Conservation (phyloP, 2,329 filamentous ascomycete genomes). For the Chlorencoelia australis region DNA sequence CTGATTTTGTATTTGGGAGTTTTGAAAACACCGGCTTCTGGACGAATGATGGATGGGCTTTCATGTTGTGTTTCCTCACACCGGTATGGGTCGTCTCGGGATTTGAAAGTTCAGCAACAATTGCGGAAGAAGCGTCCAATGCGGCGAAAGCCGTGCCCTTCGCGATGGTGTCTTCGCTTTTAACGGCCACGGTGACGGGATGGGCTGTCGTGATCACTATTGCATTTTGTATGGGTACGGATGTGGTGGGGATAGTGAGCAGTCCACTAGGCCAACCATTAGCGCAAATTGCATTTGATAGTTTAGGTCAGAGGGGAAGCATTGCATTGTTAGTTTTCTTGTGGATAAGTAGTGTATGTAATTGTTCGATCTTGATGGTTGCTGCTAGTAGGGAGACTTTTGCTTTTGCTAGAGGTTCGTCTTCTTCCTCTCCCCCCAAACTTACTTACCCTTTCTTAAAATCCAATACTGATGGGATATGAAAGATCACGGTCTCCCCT, state of each 20-base stretch:
- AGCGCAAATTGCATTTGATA: conserved; percentile 48
- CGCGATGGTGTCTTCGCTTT: conserved; percentile 24
- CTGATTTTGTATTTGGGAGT: conserved; percentile 22
- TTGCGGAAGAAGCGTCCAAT: conserved; percentile 26
- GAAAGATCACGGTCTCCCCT: conserved; percentile 27
- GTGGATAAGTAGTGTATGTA: conserved; percentile 23
- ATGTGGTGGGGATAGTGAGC: conserved; percentile 36
- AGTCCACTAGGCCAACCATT: conserved; percentile 41
- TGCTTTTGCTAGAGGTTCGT: conserved; percentile 24
- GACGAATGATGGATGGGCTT: conserved; percentile 25
- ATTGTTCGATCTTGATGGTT: conserved; percentile 27
- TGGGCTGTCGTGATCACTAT: conserved; percentile 49
- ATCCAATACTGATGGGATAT: background rate
- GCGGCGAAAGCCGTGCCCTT: conserved; percentile 26
- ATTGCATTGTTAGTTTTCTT: conserved; percentile 29
- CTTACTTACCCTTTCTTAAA: background rate
- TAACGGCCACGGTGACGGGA: conserved; percentile 32
- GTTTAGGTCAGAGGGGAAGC: conserved; percentile 40
- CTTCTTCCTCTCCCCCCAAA: background rate
- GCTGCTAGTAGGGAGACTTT: conserved; percentile 25
- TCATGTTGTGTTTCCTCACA: conserved; percentile 25
- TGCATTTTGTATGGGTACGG: conserved; percentile 42
- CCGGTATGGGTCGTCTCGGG: conserved; percentile 28
- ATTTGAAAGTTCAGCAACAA: conserved; percentile 25
- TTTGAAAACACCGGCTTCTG: conserved; percentile 25